Base-by-base conservation (phyloP, 2,329 filamentous ascomycete genomes). In the Trichoderma sp. region DNA sequence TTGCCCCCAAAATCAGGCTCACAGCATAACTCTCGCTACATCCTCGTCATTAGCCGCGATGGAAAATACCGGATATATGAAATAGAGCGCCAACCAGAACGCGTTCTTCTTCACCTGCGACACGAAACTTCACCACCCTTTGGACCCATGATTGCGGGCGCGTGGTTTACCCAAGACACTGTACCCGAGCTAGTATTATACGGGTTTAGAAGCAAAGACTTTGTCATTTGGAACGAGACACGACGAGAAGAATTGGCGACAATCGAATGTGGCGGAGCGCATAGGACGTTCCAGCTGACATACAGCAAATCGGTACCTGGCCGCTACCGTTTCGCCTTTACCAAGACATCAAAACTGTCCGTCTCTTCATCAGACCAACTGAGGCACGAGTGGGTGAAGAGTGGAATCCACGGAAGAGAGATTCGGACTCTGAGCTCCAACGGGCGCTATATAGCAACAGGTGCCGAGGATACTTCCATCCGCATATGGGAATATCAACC, bases 331-430 rank as follows among this genome's bases (percentile, higher is more conserved):
- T 89, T 97, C 69, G 85, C 92, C 0, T 97, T 92, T 85, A 95
- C 91, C 3, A 90, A 92, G 77, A 88, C 89, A 5, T 87, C 88
- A 3, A 80, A 79, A 68, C 79, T 86, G 59, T 80, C 79, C 61
- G 74, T 87, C n/a, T 83, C 83, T 75, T 81, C 81, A 18, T 83
- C 86, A 72, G 70, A 73, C 4, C 75, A 68, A 8, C 72, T 77
- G 1, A 69, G 76, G 2, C 78, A 82, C 69, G 74, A 82, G 76
- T 72, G 87, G 80, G 76, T 97, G 14, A 89, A 90, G 71, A 73
- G 80, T 0, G 95, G 96, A 7, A 88, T 88, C 0, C 96, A 99
- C 78, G 96, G 96, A 0, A 85, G 96, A 66, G 96, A 99, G 79
- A 91, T 98, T 73, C 82, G 77, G 84, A 91, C 74, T 76, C 75